phyloP scores from a whole-genome alignment of 2,329 filamentous ascomycete genomes.

The Calonectria pseudoreteaudii region DNA sequence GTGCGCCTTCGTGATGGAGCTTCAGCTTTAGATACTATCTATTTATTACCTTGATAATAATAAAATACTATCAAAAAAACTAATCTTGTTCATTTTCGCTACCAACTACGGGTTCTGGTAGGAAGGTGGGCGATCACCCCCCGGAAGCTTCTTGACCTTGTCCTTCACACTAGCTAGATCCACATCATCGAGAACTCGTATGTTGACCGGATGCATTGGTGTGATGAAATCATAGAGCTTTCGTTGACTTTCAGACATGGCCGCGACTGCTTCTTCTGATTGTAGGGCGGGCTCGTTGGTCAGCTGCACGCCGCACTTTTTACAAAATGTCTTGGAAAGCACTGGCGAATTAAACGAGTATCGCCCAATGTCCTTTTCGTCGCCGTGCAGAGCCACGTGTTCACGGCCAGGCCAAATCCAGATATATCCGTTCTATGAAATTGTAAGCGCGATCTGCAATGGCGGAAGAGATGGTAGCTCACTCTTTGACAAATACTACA shows the following conservation, averaged over 20 bases:
- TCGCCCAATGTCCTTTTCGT: constrained; percentile 50
- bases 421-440: constrained; percentile 53
- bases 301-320: constrained; percentile 59
- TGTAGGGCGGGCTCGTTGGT: constrained; percentile 46
- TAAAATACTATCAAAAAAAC: no score
- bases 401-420: constrained; percentile 58
- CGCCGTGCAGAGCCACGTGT: constrained; percentile 55
- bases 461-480: constrained; percentile 17
- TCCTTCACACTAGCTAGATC: constrained; percentile 13
- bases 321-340: constrained; percentile 60
- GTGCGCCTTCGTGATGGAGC: not conserved
- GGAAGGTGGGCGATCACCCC: not conserved
- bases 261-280: constrained; percentile 51
- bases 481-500: constrained; percentile 63
- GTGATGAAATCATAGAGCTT: constrained; percentile 30
- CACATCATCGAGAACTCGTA: constrained; percentile 43
- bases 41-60: no score
- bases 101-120: constrained; percentile 10
- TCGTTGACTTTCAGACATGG: constrained; percentile 43
- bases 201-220: constrained; percentile 49
- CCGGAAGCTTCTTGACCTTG: not conserved
- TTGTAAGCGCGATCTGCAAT: not conserved
- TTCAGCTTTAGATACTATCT: not conserved
- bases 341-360: constrained; percentile 52
- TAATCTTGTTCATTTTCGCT: accelerated